Base-by-base conservation (phyloP, 2,329 filamentous ascomycete species). In the Aureobasidium sp. region DNA sequence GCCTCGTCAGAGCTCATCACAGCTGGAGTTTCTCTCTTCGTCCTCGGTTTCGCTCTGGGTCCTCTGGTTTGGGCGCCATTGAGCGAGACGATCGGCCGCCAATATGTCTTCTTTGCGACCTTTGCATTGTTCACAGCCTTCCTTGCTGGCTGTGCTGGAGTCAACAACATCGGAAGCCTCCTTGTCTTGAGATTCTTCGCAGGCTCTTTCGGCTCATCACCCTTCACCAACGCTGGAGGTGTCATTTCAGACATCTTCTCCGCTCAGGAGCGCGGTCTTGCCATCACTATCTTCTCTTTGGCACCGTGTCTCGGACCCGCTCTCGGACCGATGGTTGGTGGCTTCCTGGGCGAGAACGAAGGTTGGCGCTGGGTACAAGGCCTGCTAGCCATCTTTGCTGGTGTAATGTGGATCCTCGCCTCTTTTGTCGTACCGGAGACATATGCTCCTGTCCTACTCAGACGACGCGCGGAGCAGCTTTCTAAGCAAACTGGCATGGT, bases 141-240 rank as follows among this genome's bases (percentile, higher is more conserved):
- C 71, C 82, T 80, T 6, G 88, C 89, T 65, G 86, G 74, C 2
- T 85, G 80, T 0, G 87, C 84, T 0, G 80, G 82, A 0, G 79
- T 84, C 1, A 86, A 88, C 68, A 84, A 89, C 66, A 75, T 89
- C 1, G 85, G 88, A 68, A 86, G 85, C 0, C 68, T 90, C 8
- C 0, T 80, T 78, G 0, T 79, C 78, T 65, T 85, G 0, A 77
- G 83, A 0, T 85, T 85, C 66, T 72, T 85, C 4, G 74, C 75
- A 0, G 82, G 82, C 1, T 64, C 79, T 5, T 82, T 82, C 64
- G 82, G 78, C 5, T 77, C 75, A 59, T 76, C 80, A 1, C 76
- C 80, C 3, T 68, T 83, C 3, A 77, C 78, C 1, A 78, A 83
- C 57, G 75, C 80, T 1, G 79, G 78, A 16, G 82, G 81, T 32